Evolutionary conservation across 2,329 filamentous ascomycete species (phyloP), one percentile per base, ranked within the genome.

Genomic region (Hypoxylon sp.): DNA sequence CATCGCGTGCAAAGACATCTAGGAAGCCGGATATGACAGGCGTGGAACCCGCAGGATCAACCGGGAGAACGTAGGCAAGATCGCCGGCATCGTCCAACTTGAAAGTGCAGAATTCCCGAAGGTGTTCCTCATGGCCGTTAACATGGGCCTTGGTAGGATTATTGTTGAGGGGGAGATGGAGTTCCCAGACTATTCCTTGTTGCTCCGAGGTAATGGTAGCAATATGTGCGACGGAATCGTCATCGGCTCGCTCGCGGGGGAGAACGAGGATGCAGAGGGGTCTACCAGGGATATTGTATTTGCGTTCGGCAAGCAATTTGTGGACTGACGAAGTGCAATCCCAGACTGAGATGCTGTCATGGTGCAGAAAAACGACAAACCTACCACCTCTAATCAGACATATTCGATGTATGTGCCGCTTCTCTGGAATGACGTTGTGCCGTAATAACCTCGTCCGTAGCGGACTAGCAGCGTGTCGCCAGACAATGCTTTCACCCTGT

Each of bases 1-100:
- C 89, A 76, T 97, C 94, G 42, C 91, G 89, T 10, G 94, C 92
- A 78, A 97, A 97, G 0, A 93, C 88, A 78, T 97, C 94, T 33
- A 97, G 85, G 70, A 94, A 97, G 0, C 91, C 92, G 3, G 93
- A 92, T 10, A 90, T 88, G 2, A 90, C 85, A 1, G 90, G 88
- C 42, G 87, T 84, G 10, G 91, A 90, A 1, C 94, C 95, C 1
- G 94, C 94, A 56, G 94, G 94, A 75, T 97, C 95, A 51, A 97
- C 93, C 0, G 94, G 93, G 8, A 97, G 83, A 17, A 97, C 85
- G 70, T 90, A 90, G 13, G 88, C 85, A 49, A 91, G 78, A 55
- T 87, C 85, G n/a, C 89, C 85, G 0, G 83, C 81, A 17, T 83
- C 83, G 0, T 89, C 86, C 2, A 97, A 83, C 60, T 90, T 84